Evolutionary conservation across 2,329 filamentous ascomycete genomes (phyloP).

Genomic region (Verticillium klebahnii): DNA sequence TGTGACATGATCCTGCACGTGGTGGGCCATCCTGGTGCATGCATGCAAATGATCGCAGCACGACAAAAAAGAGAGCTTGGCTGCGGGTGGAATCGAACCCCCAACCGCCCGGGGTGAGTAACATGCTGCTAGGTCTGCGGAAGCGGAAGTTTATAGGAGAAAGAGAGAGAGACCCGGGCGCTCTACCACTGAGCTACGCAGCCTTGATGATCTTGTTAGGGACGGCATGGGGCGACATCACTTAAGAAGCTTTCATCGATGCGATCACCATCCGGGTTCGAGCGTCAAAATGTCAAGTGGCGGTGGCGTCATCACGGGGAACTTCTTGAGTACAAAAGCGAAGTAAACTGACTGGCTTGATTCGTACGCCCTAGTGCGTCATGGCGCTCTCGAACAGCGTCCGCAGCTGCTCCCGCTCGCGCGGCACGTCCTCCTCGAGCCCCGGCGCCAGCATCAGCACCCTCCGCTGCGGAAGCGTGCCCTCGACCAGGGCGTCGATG

Average conservation of each 20-base stretch:
- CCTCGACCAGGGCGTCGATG: slow-evolving; percentile 82
- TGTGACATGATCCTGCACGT: neutral
- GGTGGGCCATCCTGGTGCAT: too few species aligned
- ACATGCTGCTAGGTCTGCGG: neutral
- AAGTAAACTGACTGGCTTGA: neutral
- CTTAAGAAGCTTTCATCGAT: neutral
- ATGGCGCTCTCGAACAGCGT: slow-evolving; percentile 61
- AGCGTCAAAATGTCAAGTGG: too few species aligned
- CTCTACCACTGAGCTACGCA: neutral
- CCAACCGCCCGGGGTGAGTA: neutral
- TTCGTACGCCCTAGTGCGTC: slow-evolving; percentile 20
- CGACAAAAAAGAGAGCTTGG: neutral
- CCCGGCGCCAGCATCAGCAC: slow-evolving; percentile 90
- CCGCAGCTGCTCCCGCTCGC: slow-evolving; percentile 68
- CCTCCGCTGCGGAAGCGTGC: slow-evolving; percentile 85
- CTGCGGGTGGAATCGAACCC: neutral
- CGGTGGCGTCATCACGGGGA: neutral
- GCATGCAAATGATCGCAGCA: too few species aligned
- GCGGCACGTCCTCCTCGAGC: slow-evolving; percentile 63
- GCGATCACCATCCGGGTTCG: too few species aligned
- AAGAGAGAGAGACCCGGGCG: neutral
- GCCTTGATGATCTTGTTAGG: neutral
- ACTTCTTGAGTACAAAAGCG: neutral
- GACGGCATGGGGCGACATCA: neutral
- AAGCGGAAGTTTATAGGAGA: neutral